Evolutionary conservation across 164 flowering plant species (phyloP).

Genomic region (Umbilicus rupestris): DNA sequence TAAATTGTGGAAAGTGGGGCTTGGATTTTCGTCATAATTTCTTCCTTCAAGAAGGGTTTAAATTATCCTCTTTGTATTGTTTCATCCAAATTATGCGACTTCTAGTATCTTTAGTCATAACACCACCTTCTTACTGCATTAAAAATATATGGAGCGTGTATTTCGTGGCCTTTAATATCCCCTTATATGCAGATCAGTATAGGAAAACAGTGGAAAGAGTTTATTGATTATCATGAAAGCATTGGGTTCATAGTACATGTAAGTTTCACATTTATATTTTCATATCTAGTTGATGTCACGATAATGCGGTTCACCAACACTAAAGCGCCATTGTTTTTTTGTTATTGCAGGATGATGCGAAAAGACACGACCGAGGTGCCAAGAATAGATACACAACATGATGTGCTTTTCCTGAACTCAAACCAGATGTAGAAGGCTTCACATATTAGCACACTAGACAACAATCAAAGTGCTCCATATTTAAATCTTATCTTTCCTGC

Average conservation of each 20-base stretch:
- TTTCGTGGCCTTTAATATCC: background rate
- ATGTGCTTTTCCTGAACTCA: background rate
- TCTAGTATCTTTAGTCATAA: background rate
- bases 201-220: conserved; percentile 5
- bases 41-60: too few relatives aligned
- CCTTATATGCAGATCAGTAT: conserved; percentile 1
- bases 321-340: too few relatives aligned
- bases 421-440: background rate
- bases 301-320: too few relatives aligned
- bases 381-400: conserved; percentile 2
- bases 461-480: too few relatives aligned
- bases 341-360: background rate
- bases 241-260: conserved; percentile 7
- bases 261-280: background rate
- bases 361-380: conserved; percentile 5
- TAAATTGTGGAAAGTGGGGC: background rate
- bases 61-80: background rate
- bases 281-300: background rate
- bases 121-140: background rate
- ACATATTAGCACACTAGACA: background rate
- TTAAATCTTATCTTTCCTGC: too few relatives aligned
- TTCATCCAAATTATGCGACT: background rate
- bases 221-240: conserved; percentile 5
- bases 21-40: too few relatives aligned
- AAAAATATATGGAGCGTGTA: background rate